Base-by-base conservation (phyloP, 305 asterid species). In the Fraxinus xanthoxyloides region DNA sequence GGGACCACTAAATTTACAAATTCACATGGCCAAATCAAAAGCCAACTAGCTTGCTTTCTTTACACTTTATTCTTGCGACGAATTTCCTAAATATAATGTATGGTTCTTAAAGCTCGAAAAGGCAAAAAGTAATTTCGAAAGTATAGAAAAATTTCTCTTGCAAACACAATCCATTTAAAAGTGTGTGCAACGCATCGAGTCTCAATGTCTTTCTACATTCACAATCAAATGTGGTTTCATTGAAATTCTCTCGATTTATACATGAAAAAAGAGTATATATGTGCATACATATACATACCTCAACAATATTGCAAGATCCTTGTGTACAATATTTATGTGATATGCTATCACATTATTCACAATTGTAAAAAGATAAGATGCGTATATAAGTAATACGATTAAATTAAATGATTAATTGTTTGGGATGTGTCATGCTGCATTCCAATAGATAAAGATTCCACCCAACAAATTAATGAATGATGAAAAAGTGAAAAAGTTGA, bases 21-120 rank as follows among this genome's bases (percentile, higher is more conserved):
- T 10, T 69, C 75, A 69, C 40, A 13, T 69, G 75, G 75, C 75
- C 75, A 69, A 69, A 30, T 69, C 75, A 5, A 69, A 30, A 69
- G 75, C 74, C 36, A 30, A 12, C 38, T 67, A 67, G 38, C 75
- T 69, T 69, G 3, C 75, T 69, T 28, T 69, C 40, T 69, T 69
- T 15, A 31, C 75, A 31, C 40, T 31, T n/a, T 10, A 69, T 69
- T 28, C 23, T 28, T 5, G 21, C 75, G 0, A 12, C 23, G 23
- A 30, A 69, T 69, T 30, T 69, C 23, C 23, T 30, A 13, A 69
- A 4, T 12, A 69, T 0, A 69, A 30, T 69, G 30, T 5, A 31
- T 15, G 75, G 34, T 69, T 30, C 75, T 28, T 30, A 69, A 12
- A 28, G 9, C 19, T 21, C 3, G 1, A 4, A 26, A 26, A 13